These are phyloP conservation scores for Vitis riparia DNA, from an alignment of 164 flowering plant genomes.

Conservation along the genomic window DNA sequence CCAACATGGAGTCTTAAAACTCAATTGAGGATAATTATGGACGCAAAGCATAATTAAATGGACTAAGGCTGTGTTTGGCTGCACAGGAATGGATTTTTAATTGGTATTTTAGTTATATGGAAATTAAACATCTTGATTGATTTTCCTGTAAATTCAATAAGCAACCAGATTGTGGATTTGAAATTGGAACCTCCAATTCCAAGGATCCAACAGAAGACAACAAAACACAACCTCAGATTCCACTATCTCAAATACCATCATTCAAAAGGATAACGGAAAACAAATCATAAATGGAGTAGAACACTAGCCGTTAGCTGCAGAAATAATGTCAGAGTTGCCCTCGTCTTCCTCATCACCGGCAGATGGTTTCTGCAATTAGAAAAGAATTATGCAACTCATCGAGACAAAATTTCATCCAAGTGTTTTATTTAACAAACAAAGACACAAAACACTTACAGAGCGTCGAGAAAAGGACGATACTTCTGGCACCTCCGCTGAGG, in stretches of 20 bases:
- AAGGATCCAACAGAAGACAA: too few relatives aligned
- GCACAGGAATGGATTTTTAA: too few relatives aligned
- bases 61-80: too few relatives aligned
- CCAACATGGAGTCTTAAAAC: not conserved
- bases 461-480: not conserved
- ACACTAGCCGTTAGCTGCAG: conserved; percentile 18
- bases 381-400: not conserved
- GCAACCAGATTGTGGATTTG: too few relatives aligned
- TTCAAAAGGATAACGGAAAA: not conserved
- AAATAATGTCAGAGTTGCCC: conserved; percentile 5
- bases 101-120: too few relatives aligned
- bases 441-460: conserved; percentile 2
- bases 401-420: not conserved
- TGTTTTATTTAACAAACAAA: too few relatives aligned
- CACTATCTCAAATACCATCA: not conserved
- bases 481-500: conserved; percentile 11
- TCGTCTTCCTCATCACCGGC: conserved; percentile 5
- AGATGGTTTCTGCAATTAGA: conserved; percentile 17
- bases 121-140: too few relatives aligned
- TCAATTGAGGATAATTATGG: not conserved
- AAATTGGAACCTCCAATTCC: too few relatives aligned
- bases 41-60: too few relatives aligned
- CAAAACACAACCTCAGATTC: too few relatives aligned
- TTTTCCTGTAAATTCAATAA: too few relatives aligned
- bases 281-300: not conserved